Evolutionary conservation across 257 asterid genomes (phyloP).

Genomic region (Solanum pinnatisectum): DNA sequence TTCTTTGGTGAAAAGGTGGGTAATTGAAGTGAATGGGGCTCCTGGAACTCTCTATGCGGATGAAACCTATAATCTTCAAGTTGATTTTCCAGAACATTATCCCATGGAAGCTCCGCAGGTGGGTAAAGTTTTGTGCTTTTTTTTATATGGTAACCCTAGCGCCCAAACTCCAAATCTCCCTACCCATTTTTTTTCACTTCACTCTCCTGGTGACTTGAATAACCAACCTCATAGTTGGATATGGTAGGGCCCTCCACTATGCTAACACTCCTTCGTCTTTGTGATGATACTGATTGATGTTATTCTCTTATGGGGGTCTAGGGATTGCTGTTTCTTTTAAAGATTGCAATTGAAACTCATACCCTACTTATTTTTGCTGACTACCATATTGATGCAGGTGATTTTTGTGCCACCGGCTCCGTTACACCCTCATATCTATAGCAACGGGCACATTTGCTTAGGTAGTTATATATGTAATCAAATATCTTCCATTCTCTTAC

Average conservation of each 20-base stretch:
- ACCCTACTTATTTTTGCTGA: background rate
- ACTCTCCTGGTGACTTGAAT: background rate
- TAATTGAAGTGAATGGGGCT: slow-evolving; percentile 44
- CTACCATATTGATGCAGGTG: slow-evolving; percentile 30
- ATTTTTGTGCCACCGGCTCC: slow-evolving; percentile 78
- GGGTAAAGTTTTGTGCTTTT: background rate
- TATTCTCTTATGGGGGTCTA: background rate
- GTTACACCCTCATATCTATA: slow-evolving; percentile 70
- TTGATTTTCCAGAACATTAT: slow-evolving; percentile 45
- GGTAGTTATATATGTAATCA: slow-evolving; percentile 24
- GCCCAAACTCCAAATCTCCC: background rate
- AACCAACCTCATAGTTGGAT: background rate
- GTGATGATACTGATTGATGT: background rate
- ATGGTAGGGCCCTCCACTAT: background rate
- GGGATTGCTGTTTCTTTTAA: background rate
- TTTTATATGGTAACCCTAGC: background rate
- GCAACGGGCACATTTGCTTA: slow-evolving; percentile 82
- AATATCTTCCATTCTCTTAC: background rate
- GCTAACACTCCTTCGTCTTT: background rate
- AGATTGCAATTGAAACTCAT: background rate
- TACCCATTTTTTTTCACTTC: background rate
- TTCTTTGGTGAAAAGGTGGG: slow-evolving; percentile 22
- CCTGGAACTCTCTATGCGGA: slow-evolving; percentile 32
- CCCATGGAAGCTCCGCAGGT: slow-evolving; percentile 58
- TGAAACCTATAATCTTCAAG: slow-evolving; percentile 42